Percentiles rank a stretch among this genome's conserved stretches.
These are phyloP conservation scores for Vitis hybrid DNA, from an alignment of 177 flowering plant species.

Conservation along the genomic window DNA sequence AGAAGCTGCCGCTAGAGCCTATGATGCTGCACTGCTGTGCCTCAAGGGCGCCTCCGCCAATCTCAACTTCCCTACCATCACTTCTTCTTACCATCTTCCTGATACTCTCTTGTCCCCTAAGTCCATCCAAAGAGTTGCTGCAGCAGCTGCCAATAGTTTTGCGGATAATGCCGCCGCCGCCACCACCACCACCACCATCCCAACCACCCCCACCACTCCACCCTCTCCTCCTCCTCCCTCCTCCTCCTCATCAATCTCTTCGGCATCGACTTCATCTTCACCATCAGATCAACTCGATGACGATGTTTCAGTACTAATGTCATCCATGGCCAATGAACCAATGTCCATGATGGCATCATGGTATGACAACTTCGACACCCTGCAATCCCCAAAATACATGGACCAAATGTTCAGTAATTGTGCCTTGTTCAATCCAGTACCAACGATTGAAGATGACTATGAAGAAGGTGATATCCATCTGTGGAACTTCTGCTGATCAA, in stretches of 20 bases:
- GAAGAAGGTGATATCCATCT: slow-evolving; percentile 68
- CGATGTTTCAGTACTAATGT: slow-evolving; percentile 18
- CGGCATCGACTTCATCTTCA: slow-evolving; percentile 31
- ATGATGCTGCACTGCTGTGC: slow-evolving; percentile 93
- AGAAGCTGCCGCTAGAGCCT: slow-evolving; percentile 97
- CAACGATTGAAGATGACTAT: slow-evolving; percentile 41
- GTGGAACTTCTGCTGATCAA: slow-evolving; percentile 75
- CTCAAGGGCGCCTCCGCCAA: slow-evolving; percentile 85
- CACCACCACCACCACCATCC: not conserved
- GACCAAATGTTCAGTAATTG: slow-evolving; percentile 39
- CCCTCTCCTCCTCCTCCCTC: slow-evolving; percentile 12
- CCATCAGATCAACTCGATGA: slow-evolving; percentile 33
- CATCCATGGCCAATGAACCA: slow-evolving; percentile 19
- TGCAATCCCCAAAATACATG: slow-evolving; percentile 42
- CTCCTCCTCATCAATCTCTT: slow-evolving; percentile 26
- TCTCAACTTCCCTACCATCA: slow-evolving; percentile 72
- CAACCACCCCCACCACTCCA: slow-evolving; percentile 9
- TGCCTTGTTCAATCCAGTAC: slow-evolving; percentile 31
- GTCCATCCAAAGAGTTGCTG: slow-evolving; percentile 81
- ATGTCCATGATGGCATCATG: slow-evolving; percentile 26
- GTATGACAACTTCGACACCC: slow-evolving; percentile 36
- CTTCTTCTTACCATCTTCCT: slow-evolving; percentile 21
- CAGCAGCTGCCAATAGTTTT: slow-evolving; percentile 55
- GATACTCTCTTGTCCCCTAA: slow-evolving; percentile 70
- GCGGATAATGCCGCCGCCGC: slow-evolving; percentile 5